Evolutionary conservation across 768 basidiomycete species (phyloP).

Genomic region (Phanerochaete sordida): DNA sequence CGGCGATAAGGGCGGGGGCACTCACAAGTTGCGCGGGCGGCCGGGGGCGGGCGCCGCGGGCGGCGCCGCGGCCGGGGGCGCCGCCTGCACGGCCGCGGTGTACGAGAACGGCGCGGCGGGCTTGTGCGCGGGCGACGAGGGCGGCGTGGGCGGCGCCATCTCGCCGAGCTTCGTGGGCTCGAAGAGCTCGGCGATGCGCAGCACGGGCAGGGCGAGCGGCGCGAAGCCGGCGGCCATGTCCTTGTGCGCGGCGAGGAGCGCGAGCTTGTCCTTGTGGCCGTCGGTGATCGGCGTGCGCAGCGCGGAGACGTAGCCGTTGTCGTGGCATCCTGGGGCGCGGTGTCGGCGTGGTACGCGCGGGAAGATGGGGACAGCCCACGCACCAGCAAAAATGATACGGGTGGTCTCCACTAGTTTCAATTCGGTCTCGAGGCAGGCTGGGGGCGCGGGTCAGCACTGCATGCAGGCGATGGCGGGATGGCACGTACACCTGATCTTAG

Average conservation of each 20-base stretch:
- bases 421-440: constrained; percentile 39
- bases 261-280: constrained; percentile 60
- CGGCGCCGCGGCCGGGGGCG: constrained; percentile 1
- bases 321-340: constrained; percentile 56
- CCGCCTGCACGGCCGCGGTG: constrained; percentile 4
- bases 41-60: too few relatives aligned
- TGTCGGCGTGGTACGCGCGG: neutral
- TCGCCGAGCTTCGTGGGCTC: constrained; percentile 26
- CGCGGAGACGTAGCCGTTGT: constrained; percentile 65
- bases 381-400: constrained; percentile 68
- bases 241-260: constrained; percentile 59
- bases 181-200: constrained; percentile 58
- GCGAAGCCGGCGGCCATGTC: constrained; percentile 58
- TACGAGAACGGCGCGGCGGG: neutral
- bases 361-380: neutral
- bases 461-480: neutral
- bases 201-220: constrained; percentile 50
- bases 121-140: neutral
- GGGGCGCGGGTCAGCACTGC: neutral
- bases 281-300: constrained; percentile 63
- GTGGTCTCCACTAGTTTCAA: constrained; percentile 56
- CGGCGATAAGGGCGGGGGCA: neutral
- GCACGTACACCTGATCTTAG: constrained; percentile 65
- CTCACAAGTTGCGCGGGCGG: neutral
- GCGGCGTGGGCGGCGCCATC: neutral